Percentiles rank a stretch among this genome's conserved stretches.
phyloP scores from a whole-genome alignment of 2,329 filamentous ascomycete species.

The Fusarium brachygibbosum region DNA sequence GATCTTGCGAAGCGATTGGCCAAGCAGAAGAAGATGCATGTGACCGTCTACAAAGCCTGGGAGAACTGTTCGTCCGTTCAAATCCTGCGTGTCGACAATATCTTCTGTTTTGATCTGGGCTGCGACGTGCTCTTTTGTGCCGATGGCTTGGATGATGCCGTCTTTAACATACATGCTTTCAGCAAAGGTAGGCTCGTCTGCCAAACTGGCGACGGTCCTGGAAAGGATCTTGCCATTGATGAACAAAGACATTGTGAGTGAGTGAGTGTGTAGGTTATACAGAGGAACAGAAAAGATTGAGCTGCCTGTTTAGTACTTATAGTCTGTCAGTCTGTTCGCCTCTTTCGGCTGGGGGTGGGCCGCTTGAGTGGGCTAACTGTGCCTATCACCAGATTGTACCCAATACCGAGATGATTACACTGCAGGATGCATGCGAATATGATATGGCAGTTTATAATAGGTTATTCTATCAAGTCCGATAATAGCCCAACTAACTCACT shows the following conservation, averaged over 20 bases:
- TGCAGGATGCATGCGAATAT: constrained; percentile 10
- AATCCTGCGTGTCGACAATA: constrained; percentile 41
- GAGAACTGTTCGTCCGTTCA: constrained; percentile 58
- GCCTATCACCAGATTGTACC: constrained; percentile 30
- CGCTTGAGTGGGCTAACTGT: constrained; percentile 35
- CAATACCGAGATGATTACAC: not conserved
- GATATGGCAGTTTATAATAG: constrained; percentile 11
- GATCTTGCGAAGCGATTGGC: constrained; percentile 66
- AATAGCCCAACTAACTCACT: not conserved
- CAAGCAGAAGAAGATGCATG: constrained; percentile 67
- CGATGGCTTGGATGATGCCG: constrained; percentile 54
- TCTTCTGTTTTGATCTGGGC: constrained; percentile 37
- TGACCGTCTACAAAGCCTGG: constrained; percentile 71
- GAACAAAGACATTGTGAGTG: constrained; percentile 44
- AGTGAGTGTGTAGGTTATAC: not conserved
- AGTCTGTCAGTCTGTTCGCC: constrained; percentile 1
- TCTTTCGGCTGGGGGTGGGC: constrained; percentile 14
- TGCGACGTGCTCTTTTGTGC: constrained; percentile 47
- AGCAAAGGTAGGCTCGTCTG: constrained; percentile 49
- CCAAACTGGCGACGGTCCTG: constrained; percentile 43
- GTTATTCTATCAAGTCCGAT: not conserved
- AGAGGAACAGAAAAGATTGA: not conserved
- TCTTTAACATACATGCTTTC: constrained; percentile 54
- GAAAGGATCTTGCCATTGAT: constrained; percentile 51
- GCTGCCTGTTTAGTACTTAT: constrained; percentile 28